A percentile compares a stretch with the other conserved stretches of the same genome.
Evolutionary conservation across 1,284 basidiomycete species (phyloP).

Genomic region (Melampsora americana): DNA sequence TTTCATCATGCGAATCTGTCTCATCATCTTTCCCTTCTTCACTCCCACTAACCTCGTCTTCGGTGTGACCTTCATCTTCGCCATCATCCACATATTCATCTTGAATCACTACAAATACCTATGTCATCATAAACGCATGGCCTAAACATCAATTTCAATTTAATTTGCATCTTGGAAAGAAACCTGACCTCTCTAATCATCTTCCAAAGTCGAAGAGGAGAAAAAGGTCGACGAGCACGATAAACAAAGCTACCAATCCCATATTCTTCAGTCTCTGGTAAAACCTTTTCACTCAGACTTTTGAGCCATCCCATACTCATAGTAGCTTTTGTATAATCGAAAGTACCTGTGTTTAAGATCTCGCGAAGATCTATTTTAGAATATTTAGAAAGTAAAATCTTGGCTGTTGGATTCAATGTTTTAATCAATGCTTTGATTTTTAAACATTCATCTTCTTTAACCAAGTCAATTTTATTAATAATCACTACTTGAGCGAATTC

Average conservation of each 20-base stretch:
- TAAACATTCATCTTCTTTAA: constrained; percentile 51
- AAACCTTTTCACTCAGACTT: constrained; percentile 55
- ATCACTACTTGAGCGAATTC: constrained; percentile 58
- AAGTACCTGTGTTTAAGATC: constrained; percentile 54
- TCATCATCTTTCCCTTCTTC: neutral
- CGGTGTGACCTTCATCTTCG: too few species aligned
- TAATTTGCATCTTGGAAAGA: constrained; percentile 55
- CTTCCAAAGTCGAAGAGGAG: constrained; percentile 57
- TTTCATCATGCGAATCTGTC: constrained; percentile 16
- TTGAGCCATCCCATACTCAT: constrained; percentile 58
- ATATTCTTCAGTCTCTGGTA: constrained; percentile 57
- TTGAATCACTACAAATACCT: constrained; percentile 48
- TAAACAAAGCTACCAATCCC: constrained; percentile 55
- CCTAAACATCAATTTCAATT: neutral
- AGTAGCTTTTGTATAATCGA: constrained; percentile 57
- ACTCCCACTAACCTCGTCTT: neutral
- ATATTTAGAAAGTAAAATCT: constrained; percentile 49
- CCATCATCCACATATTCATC: constrained; percentile 54
- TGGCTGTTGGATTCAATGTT: constrained; percentile 56
- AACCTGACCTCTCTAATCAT: constrained; percentile 54
- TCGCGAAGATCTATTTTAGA: constrained; percentile 55
- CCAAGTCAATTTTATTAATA: constrained; percentile 57
- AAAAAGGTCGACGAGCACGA: constrained; percentile 56
- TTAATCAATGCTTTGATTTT: constrained; percentile 54
- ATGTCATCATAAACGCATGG: neutral